A percentile compares a stretch with the other conserved stretches of the same genome.
These are phyloP conservation scores for Trichoderma aggressivum DNA, from an alignment of 2,329 filamentous ascomycete species.

Conservation along the genomic window DNA sequence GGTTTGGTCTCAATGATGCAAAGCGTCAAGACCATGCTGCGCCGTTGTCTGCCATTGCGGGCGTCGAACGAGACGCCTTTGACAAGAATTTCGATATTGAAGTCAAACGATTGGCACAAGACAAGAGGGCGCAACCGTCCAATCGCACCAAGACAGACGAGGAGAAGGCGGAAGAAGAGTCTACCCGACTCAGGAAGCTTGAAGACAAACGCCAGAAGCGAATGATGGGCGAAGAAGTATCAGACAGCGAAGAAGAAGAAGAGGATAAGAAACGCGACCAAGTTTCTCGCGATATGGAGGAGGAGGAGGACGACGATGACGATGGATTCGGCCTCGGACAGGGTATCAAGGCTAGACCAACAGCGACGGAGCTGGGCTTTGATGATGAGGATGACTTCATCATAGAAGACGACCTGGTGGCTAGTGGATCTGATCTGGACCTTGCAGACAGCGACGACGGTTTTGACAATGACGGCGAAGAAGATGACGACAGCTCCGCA, in stretches of 20 bases:
- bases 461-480: conserved; percentile 45
- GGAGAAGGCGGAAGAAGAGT: conserved; percentile 75
- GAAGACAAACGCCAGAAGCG: conserved; percentile 78
- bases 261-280: conserved; percentile 36
- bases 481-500: conserved; percentile 37
- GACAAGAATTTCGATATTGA: conserved; percentile 87
- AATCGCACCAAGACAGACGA: conserved; percentile 90
- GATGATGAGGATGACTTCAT: conserved; percentile 95
- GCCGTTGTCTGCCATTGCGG: conserved; percentile 36
- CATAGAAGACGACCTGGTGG: conserved; percentile 83
- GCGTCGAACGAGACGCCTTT: conserved; percentile 63
- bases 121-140: conserved; percentile 79
- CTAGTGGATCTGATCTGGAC: conserved; percentile 71
- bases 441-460: conserved; percentile 53
- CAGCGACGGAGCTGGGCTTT: conserved; percentile 64
- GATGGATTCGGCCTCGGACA: conserved; percentile 58
- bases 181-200: conserved; percentile 70
- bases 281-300: conserved; percentile 35
- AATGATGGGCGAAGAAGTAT: conserved; percentile 80
- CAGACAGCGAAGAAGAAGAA: conserved; percentile 60
- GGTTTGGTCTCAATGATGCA: conserved; percentile 42
- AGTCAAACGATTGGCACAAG: conserved; percentile 76
- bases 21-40: conserved; percentile 28
- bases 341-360: conserved; percentile 55
- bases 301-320: conserved; percentile 45